Percentiles rank a stretch among this genome's conserved stretches.
phyloP scores from a whole-genome alignment of 2,329 filamentous ascomycete genomes.

The Aquanectria penicillioides region DNA sequence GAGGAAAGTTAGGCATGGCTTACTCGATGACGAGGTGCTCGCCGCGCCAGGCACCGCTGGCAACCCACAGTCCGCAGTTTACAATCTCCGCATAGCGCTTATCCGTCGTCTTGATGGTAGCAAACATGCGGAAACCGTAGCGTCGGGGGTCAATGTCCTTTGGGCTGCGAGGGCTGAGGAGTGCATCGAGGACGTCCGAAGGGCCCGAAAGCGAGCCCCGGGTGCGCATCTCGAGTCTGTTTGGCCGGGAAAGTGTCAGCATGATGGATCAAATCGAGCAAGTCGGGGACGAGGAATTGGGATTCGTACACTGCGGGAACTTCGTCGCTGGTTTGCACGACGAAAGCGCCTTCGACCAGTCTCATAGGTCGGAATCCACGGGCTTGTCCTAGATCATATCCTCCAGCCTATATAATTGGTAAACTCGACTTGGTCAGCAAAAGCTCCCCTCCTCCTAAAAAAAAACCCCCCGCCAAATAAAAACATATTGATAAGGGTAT shows the following conservation, averaged over 20 bases:
- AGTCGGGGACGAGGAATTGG: background rate
- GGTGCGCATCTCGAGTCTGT: conserved; percentile 56
- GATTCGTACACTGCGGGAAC: conserved; percentile 54
- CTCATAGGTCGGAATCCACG: conserved; percentile 53
- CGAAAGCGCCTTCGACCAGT: conserved; percentile 60
- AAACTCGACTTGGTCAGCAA: conserved; percentile 36
- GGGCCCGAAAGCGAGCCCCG: conserved; percentile 59
- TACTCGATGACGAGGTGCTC: conserved; percentile 59
- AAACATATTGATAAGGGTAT: no score
- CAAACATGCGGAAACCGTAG: conserved; percentile 60
- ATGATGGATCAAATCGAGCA: background rate
- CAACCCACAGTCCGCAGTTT: conserved; percentile 61
- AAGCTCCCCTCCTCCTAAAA: conserved; percentile 5
- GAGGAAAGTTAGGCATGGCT: conserved; percentile 25
- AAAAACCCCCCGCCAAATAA: no score
- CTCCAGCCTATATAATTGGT: conserved; percentile 47
- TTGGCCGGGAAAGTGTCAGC: background rate
- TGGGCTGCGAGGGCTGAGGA: conserved; percentile 50
- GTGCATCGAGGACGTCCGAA: conserved; percentile 53
- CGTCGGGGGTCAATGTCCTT: conserved; percentile 54
- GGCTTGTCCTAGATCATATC: conserved; percentile 54
- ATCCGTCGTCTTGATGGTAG: conserved; percentile 61
- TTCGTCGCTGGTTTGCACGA: conserved; percentile 59
- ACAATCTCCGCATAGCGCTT: conserved; percentile 59
- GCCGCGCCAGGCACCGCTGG: conserved; percentile 58